Evolutionary conservation across 177 flowering plant species (phyloP).

Genomic region (Vitis hybrid): DNA sequence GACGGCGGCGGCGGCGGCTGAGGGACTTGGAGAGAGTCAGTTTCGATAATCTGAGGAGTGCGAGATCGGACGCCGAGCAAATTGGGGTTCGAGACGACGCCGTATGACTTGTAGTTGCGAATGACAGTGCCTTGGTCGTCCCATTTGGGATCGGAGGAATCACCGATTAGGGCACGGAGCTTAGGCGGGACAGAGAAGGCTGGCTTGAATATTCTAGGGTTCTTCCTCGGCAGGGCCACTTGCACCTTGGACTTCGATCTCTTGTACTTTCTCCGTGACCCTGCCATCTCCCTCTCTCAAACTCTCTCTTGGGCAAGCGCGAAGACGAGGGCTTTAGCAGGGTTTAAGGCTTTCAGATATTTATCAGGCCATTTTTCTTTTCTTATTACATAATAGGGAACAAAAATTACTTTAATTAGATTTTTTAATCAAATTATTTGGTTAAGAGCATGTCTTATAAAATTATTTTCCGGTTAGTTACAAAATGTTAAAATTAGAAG

Average conservation of each 20-base stretch:
- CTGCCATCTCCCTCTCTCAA: slow-evolving; percentile 54
- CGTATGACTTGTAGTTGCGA: slow-evolving; percentile 76
- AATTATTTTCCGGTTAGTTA: no score
- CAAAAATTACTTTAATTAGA: no score
- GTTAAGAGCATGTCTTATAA: no score
- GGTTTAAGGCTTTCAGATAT: no score
- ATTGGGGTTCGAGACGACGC: slow-evolving; percentile 89
- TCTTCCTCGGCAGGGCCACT: slow-evolving; percentile 72
- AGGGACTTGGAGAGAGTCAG: slow-evolving; percentile 61
- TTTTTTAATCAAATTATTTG: no score
- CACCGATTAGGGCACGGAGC: slow-evolving; percentile 50
- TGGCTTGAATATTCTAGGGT: slow-evolving; percentile 81
- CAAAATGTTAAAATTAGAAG: no score
- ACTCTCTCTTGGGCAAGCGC: slow-evolving; percentile 6
- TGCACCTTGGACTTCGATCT: slow-evolving; percentile 61
- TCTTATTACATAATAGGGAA: no score
- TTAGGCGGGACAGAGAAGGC: slow-evolving; percentile 85
- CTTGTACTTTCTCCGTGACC: slow-evolving; percentile 84
- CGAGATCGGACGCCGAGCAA: slow-evolving; percentile 65
- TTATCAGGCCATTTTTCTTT: no score
- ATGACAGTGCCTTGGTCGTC: slow-evolving; percentile 68
- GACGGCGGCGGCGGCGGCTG: slow-evolving; percentile 13
- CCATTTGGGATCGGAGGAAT: slow-evolving; percentile 46
- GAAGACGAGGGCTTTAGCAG: no score
- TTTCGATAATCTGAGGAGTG: slow-evolving; percentile 55